phyloP scores from a whole-genome alignment of 2,329 filamentous ascomycete genomes.

The Xylaria digitata region DNA sequence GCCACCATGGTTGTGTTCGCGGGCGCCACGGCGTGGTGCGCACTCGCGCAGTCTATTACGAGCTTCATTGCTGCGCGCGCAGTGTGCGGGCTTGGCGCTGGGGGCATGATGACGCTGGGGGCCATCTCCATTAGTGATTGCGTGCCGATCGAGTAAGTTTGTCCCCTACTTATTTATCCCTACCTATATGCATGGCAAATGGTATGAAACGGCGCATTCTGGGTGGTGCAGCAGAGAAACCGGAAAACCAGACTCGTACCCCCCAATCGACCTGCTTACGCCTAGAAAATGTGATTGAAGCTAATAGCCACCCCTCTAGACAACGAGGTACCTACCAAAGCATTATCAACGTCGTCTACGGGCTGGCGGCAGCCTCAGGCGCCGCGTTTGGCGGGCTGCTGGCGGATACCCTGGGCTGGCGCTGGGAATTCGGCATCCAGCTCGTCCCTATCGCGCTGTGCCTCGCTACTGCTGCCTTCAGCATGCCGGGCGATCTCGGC shows the following conservation, averaged over 20 bases:
- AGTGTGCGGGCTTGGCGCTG: conserved; percentile 78
- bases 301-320: conserved; percentile 41
- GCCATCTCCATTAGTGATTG: conserved; percentile 79
- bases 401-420: conserved; percentile 77
- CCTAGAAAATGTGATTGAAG: not conserved
- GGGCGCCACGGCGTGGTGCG: conserved; percentile 75
- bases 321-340: conserved; percentile 77
- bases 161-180: not conserved
- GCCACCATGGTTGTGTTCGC: conserved; percentile 72
- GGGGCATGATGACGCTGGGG: conserved; percentile 75
- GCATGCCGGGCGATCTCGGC: conserved; percentile 66
- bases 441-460: conserved; percentile 63
- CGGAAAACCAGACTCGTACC: not conserved
- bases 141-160: conserved; percentile 74
- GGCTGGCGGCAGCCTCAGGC: conserved; percentile 68
- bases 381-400: conserved; percentile 77
- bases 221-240: no score
- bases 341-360: conserved; percentile 74
- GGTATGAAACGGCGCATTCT: not conserved
- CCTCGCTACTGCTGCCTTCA: conserved; percentile 57
- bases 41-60: conserved; percentile 72
- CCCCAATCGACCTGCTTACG: not conserved
- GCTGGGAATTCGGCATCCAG: conserved; percentile 76
- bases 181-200: not conserved
- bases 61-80: conserved; percentile 77